Conservation (phyloP, 352 stramenopile species). For the Pythium sukuiense region DNA sequence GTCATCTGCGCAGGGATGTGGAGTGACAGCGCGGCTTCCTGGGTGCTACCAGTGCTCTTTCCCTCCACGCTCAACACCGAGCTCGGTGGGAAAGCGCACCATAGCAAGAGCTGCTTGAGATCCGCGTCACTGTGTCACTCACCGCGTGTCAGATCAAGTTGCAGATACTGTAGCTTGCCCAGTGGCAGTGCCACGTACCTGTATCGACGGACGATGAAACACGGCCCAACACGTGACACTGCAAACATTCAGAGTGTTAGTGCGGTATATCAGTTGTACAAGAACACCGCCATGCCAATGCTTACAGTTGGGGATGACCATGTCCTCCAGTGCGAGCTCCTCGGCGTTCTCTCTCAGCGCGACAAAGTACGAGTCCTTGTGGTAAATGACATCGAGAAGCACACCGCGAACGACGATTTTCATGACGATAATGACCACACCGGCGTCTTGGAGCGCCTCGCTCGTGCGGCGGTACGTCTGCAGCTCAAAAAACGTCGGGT, state of each 20-base stretch:
- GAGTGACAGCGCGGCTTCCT: not conserved
- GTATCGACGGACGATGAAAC: constrained; percentile 54
- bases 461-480: constrained; percentile 54
- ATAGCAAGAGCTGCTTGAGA: constrained; percentile 61
- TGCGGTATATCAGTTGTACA: not conserved
- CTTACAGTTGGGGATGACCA: constrained; percentile 56
- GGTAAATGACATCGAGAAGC: constrained; percentile 61
- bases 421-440: constrained; percentile 60
- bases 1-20: constrained; percentile 13
- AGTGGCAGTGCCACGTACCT: constrained; percentile 26
- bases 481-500: constrained; percentile 67
- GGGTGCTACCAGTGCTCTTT: not conserved
- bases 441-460: constrained; percentile 32
- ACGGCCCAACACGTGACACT: constrained; percentile 56
- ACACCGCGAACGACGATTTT: constrained; percentile 68
- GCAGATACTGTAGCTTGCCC: too few relatives aligned
- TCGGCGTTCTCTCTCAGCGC: constrained; percentile 52
- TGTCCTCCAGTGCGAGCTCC: constrained; percentile 61
- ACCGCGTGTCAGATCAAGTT: too few relatives aligned
- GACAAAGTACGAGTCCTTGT: constrained; percentile 60
- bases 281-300: too few relatives aligned
- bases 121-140: constrained; percentile 41
- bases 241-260: not conserved
- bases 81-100: constrained; percentile 43
- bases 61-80: constrained; percentile 10